Evolutionary conservation across 345 rosid species (phyloP).

Genomic region (Pistacia vera): DNA sequence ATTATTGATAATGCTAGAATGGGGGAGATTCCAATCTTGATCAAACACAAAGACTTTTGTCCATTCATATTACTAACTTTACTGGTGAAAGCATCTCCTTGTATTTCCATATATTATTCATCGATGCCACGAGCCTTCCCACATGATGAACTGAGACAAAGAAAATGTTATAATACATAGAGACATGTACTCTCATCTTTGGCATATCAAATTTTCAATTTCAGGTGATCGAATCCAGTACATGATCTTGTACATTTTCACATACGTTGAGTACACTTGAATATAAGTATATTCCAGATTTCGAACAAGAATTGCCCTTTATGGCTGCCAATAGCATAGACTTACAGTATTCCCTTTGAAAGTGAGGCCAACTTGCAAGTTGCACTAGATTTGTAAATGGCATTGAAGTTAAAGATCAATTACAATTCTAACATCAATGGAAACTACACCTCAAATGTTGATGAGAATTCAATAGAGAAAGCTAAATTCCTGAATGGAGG

Average conservation of each 20-base stretch:
- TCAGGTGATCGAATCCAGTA: neutral
- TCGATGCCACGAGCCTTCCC: neutral
- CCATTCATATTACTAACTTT: neutral
- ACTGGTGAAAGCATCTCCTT: conserved; percentile 21
- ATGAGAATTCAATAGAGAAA: no score
- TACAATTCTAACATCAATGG: neutral
- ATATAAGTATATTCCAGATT: no score
- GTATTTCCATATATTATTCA: neutral
- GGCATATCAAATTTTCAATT: conserved; percentile 18
- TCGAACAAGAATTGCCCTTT: neutral
- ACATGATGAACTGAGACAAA: neutral
- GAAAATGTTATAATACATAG: neutral
- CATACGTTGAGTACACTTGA: no score
- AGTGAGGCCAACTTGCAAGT: conserved; percentile 15
- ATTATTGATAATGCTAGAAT: no score
- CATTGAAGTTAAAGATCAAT: neutral
- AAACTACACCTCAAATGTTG: neutral
- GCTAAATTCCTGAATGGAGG: no score
- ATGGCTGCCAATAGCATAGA: conserved; percentile 12
- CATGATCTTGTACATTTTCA: no score
- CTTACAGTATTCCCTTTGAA: neutral
- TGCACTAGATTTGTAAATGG: conserved; percentile 3
- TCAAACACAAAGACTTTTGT: neutral
- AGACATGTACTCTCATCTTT: neutral
- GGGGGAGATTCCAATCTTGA: neutral